Evolutionary conservation across 148 eudicot genomes (phyloP).

Genomic region (Mesembryanthemum crystallinum): DNA sequence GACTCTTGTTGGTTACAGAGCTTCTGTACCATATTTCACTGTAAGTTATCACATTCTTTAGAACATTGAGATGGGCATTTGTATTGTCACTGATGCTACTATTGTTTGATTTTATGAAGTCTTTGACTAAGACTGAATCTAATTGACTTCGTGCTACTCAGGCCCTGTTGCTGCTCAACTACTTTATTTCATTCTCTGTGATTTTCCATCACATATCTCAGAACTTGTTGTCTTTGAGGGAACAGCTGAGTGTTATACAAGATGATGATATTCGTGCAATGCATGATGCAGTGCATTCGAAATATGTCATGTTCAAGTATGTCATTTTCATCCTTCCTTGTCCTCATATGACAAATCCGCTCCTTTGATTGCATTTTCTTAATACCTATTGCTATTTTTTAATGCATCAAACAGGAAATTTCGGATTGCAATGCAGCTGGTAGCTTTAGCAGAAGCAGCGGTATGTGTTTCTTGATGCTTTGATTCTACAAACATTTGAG

Average conservation of each 20-base stretch:
- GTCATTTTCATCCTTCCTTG: conserved; percentile 11
- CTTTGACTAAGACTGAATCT: neutral
- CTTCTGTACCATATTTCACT: conserved; percentile 83
- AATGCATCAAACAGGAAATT: conserved; percentile 60
- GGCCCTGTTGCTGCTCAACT: conserved; percentile 76
- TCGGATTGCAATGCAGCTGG: conserved; percentile 74
- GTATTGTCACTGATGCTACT: neutral
- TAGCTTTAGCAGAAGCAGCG: conserved; percentile 74
- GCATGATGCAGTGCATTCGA: conserved; percentile 73
- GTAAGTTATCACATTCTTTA: conserved; percentile 44
- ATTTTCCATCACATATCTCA: conserved; percentile 80
- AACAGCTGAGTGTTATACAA: conserved; percentile 64
- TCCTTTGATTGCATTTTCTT: neutral
- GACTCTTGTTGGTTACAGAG: conserved; percentile 90
- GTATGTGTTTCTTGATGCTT: conserved; percentile 30
- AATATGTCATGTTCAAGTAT: conserved; percentile 89
- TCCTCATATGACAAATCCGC: neutral
- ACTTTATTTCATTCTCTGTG: conserved; percentile 65
- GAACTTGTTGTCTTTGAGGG: conserved; percentile 63
- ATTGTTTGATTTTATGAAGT: neutral
- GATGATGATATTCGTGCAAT: conserved; percentile 75
- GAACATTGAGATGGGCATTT: neutral
- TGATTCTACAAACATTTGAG: neutral
- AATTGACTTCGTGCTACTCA: conserved; percentile 31
- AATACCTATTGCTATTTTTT: conserved; percentile 2